Conservation (phyloP, 2,329 filamentous ascomycete genomes). For the Botrytis porri region DNA sequence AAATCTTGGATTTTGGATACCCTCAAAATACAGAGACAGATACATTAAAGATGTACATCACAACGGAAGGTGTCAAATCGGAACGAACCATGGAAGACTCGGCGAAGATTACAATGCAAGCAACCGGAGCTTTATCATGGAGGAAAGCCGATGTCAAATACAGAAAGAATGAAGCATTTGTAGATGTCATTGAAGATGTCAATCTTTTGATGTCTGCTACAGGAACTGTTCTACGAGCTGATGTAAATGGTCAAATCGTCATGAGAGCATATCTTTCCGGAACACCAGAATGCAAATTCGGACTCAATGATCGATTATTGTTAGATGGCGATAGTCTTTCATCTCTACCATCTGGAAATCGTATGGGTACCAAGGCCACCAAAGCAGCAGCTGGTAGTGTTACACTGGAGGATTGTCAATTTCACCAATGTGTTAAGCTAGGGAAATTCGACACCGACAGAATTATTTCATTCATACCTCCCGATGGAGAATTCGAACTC, state of each 20-base stretch:
- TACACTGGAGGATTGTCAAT: constrained; percentile 95
- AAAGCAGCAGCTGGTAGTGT: constrained; percentile 94
- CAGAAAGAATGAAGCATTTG: constrained; percentile 98
- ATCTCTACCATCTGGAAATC: constrained; percentile 69
- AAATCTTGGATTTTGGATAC: constrained; percentile 98
- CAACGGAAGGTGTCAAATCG: constrained; percentile 96
- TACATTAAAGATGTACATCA: constrained; percentile 99
- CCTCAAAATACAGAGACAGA: constrained; percentile 99
- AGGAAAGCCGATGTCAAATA: constrained; percentile 97
- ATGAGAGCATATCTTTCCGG: constrained; percentile 98
- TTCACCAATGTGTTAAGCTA: constrained; percentile 97
- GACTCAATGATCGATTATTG: constrained; percentile 89
- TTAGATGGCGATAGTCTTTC: constrained; percentile 73
- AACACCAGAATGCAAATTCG: constrained; percentile 98
- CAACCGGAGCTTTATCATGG: constrained; percentile 95
- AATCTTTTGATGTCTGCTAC: constrained; percentile 99
- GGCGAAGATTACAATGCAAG: constrained; percentile 98
- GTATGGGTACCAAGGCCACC: constrained; percentile 80
- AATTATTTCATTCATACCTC: constrained; percentile 95
- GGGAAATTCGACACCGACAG: constrained; percentile 95
- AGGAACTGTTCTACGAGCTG: constrained; percentile 88
- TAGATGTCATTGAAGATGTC: constrained; percentile 98
- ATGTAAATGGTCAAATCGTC: constrained; percentile 95
- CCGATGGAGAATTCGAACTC: constrained; percentile 95
- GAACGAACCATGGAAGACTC: constrained; percentile 85